phyloP scores from a whole-genome alignment of 352 stramenopile species.

The Phytopythium boreale region DNA sequence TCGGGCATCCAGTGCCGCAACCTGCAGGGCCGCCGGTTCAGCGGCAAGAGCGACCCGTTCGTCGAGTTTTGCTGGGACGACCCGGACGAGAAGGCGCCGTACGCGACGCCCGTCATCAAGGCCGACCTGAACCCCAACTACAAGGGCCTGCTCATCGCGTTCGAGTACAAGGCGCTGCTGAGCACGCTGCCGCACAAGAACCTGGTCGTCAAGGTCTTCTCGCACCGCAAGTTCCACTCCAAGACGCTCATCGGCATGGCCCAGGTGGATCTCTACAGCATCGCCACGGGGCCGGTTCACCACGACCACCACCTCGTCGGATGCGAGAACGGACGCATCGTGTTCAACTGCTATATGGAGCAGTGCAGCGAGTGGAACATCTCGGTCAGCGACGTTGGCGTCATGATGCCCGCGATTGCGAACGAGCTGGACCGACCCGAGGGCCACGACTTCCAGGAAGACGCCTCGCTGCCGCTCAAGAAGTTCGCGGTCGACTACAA shows the following conservation, averaged over 20 bases:
- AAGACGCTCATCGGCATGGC: slow-evolving; percentile 77
- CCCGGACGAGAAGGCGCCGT: slow-evolving; percentile 58
- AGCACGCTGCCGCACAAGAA: slow-evolving; percentile 52
- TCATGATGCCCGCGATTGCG: slow-evolving; percentile 88
- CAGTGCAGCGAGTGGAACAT: slow-evolving; percentile 90
- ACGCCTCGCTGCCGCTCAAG: slow-evolving; percentile 82
- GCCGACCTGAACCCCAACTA: slow-evolving; percentile 87
- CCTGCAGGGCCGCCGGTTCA: slow-evolving; percentile 72
- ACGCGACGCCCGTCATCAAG: slow-evolving; percentile 82
- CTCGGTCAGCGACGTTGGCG: slow-evolving; percentile 80
- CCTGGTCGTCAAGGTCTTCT: slow-evolving; percentile 79
- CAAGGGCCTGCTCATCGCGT: slow-evolving; percentile 82
- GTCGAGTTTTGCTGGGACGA: slow-evolving; percentile 89
- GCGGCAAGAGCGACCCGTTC: slow-evolving; percentile 84
- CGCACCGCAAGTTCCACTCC: slow-evolving; percentile 72
- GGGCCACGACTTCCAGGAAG: slow-evolving; percentile 89
- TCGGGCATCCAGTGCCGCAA: slow-evolving; percentile 88
- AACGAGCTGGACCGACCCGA: slow-evolving; percentile 87
- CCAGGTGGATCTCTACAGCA: slow-evolving; percentile 76
- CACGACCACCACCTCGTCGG: slow-evolving; percentile 85
- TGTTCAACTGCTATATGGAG: slow-evolving; percentile 92
- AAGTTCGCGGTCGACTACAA: slow-evolving; percentile 90
- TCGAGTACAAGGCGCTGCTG: slow-evolving; percentile 80
- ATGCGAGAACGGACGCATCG: slow-evolving; percentile 84
- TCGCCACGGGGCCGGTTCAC: slow-evolving; percentile 83